Conservation (phyloP, 352 stramenopile species). For the Phytophthora sojae region DNA sequence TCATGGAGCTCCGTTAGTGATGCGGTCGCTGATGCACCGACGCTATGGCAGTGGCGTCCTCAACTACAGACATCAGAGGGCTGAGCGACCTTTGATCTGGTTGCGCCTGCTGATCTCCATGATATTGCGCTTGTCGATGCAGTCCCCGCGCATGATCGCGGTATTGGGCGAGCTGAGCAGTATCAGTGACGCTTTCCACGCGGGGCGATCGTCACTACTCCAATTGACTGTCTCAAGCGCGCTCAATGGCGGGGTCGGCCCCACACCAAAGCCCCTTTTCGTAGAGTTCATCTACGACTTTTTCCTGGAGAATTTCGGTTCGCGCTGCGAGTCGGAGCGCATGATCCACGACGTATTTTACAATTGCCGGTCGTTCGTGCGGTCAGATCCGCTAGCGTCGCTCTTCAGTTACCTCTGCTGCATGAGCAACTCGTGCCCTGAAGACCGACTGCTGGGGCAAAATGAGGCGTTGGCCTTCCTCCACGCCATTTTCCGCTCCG, state of each 20-base stretch:
- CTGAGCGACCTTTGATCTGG: slow-evolving; percentile 66
- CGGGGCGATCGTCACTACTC: slow-evolving; percentile 18
- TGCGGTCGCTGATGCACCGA: slow-evolving; percentile 78
- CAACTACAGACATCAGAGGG: slow-evolving; percentile 38
- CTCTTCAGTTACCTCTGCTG: slow-evolving; percentile 79
- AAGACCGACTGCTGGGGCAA: slow-evolving; percentile 70
- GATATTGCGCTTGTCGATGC: slow-evolving; percentile 57
- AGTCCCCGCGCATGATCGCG: slow-evolving; percentile 28
- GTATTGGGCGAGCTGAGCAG: slow-evolving; percentile 53
- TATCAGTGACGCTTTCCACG: slow-evolving; percentile 48
- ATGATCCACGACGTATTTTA: slow-evolving; percentile 86
- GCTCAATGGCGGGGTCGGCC: slow-evolving; percentile 70
- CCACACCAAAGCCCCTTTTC: slow-evolving; percentile 61
- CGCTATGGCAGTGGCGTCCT: slow-evolving; percentile 53
- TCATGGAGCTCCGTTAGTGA: slow-evolving; percentile 69
- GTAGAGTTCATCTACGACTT: slow-evolving; percentile 84
- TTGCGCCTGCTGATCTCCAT: slow-evolving; percentile 65
- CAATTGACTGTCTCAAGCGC: slow-evolving; percentile 34
- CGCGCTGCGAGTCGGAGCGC: slow-evolving; percentile 79
- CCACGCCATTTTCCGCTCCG: slow-evolving; percentile 62
- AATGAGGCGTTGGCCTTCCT: slow-evolving; percentile 78
- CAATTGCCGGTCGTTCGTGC: slow-evolving; percentile 68
- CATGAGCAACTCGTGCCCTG: slow-evolving; percentile 64
- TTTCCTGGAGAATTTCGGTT: slow-evolving; percentile 74
- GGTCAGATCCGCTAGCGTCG: slow-evolving; percentile 45